Evolutionary conservation across 1,139 yeast genomes (phyloP), one percentile per base, ranked within the genome.

Genomic region (Lizanozyma gosingica): DNA sequence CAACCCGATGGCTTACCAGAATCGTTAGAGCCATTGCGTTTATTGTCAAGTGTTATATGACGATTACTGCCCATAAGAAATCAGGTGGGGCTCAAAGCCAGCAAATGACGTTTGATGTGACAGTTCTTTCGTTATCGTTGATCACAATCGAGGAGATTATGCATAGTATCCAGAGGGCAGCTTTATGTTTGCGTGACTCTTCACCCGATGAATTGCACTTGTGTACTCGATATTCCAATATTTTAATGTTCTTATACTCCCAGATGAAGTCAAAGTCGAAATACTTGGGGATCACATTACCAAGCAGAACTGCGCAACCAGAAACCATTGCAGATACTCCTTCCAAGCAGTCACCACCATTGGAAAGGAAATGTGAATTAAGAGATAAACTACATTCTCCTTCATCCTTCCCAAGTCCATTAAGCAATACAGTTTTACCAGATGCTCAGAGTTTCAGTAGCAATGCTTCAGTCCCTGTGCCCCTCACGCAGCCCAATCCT

Each of bases 1-100:
- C 97, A 0, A 90, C 87, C 14, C 67, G 96, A 47, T 88, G 96
- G 95, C 80, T 84, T 3, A 83, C 88, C 1, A 68, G 95, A 44
- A 79, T 87, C 33, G 90, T 90, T n/a, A 76, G 94, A 50, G 88
- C 96, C 0, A 90, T 87, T 4, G 94, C 95, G 2, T 90, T 88
- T 55, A 74, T 90, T 41, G 94, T 90, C 9, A 88, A 88, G 56
- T 84, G 94, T 54, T 82, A 83, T 51, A 60, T 83, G 41, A 80
- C 88, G 0, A 67, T 83, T 35, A 78, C 85, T 0, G 78, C 78
- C 40, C 63, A 62, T 38, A 60, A 60, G 41, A 47, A 48, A 37
- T 39, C 52, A 18, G 18, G 29, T 14, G 36, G 37, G 14, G 18
- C 15, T 17, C 41, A 18, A 58, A 4, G 39, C 38, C 14, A 14